Conservation (phyloP, 73 alveolate genomes). For the Paramecium primaurelia region DNA sequence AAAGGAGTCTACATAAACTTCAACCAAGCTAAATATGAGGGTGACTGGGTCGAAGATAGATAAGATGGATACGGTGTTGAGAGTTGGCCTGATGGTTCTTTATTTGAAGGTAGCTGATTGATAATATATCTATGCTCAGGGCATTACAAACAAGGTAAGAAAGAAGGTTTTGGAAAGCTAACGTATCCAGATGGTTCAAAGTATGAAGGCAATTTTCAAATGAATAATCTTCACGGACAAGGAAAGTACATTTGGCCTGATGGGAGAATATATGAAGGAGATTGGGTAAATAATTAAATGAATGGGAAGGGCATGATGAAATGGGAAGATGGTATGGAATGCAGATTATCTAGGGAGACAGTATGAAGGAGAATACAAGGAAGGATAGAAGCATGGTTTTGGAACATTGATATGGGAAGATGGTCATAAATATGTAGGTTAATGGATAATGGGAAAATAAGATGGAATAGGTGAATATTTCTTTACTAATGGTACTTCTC, state of each 20-base stretch:
- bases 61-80: conserved; percentile 60
- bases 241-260: conserved; percentile 70
- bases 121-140: neutral
- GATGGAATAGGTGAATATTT: conserved; percentile 36
- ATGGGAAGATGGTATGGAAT: conserved; percentile 84
- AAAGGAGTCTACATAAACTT: conserved; percentile 66
- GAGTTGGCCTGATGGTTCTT: conserved; percentile 49
- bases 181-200: conserved; percentile 77
- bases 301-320: conserved; percentile 81
- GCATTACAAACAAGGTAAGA: conserved; percentile 28
- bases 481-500: conserved; percentile 14
- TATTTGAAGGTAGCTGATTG: conserved; percentile 32
- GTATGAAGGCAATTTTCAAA: conserved; percentile 74
- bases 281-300: conserved; percentile 68
- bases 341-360: conserved; percentile 60
- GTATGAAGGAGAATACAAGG: conserved; percentile 71
- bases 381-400: conserved; percentile 70
- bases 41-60: conserved; percentile 54
- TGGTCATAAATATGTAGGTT: conserved; percentile 69
- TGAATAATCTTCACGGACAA: conserved; percentile 75
- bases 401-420: conserved; percentile 70
- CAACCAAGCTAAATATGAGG: conserved; percentile 38
- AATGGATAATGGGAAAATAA: conserved; percentile 62
- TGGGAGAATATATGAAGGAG: conserved; percentile 71
- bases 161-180: conserved; percentile 74